Evolutionary conservation across 352 stramenopile genomes (phyloP).

Genomic region (Pythium myriotylum): DNA sequence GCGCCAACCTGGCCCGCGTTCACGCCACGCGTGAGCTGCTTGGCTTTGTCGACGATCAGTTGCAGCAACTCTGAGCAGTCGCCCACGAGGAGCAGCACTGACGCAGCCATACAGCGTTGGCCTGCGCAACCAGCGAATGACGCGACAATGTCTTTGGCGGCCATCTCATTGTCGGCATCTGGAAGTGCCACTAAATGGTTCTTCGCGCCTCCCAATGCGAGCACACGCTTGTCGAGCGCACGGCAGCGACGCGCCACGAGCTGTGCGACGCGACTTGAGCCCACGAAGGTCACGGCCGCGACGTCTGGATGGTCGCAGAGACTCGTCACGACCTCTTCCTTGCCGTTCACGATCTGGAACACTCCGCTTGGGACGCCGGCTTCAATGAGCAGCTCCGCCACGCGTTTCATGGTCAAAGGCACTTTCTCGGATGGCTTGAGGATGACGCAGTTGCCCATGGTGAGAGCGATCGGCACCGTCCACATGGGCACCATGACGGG

Average conservation of each 20-base stretch:
- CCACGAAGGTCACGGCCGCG: conserved; percentile 95
- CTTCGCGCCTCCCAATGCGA: conserved; percentile 96
- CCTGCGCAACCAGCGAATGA: conserved; percentile 96
- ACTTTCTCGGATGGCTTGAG: conserved; percentile 98
- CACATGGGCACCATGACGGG: conserved; percentile 98
- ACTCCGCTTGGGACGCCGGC: conserved; percentile 94
- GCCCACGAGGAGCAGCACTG: conserved; percentile 93
- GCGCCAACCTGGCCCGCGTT: conserved; percentile 93
- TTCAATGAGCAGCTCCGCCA: conserved; percentile 88
- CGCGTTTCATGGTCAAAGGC: conserved; percentile 91
- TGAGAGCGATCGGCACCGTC: conserved; percentile 97
- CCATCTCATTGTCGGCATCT: conserved; percentile 92
- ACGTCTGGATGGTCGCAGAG: conserved; percentile 93
- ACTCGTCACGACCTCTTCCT: conserved; percentile 85
- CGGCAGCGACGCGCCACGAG: conserved; percentile 91
- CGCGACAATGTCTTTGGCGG: conserved; percentile 94
- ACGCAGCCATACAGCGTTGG: conserved; percentile 97
- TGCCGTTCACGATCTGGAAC: conserved; percentile 96
- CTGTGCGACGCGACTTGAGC: conserved; percentile 92
- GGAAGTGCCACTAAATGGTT: conserved; percentile 97
- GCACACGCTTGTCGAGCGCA: conserved; percentile 93
- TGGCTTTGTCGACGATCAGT: conserved; percentile 86
- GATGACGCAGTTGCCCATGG: conserved; percentile 96
- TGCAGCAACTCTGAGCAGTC: conserved; percentile 79
- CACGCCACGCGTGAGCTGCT: conserved; percentile 87